Conservation (phyloP, 2,329 filamentous ascomycete species). For the Zasmidium cellare region DNA sequence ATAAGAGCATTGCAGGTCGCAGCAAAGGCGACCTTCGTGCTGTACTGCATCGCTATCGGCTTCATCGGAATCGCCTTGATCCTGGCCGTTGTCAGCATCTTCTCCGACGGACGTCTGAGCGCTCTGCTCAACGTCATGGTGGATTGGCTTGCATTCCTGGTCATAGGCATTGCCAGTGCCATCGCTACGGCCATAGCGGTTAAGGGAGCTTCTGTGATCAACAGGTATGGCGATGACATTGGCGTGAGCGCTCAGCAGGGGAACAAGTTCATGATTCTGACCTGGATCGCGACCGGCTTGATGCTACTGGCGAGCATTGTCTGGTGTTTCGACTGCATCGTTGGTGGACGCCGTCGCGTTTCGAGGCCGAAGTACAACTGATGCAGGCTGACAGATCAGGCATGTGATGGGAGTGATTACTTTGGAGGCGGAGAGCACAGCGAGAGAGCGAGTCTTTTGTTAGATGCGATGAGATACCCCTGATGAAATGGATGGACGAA, state of each 20-base stretch:
- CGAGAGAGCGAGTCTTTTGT: too few species aligned
- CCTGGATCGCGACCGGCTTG: conserved; percentile 56
- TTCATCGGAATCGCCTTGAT: conserved; percentile 54
- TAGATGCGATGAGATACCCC: neutral
- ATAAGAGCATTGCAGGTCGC: conserved; percentile 53
- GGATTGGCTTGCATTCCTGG: conserved; percentile 53
- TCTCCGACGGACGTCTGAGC: conserved; percentile 47
- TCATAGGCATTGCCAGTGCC: conserved; percentile 71
- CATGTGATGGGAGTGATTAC: too few species aligned
- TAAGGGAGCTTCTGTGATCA: conserved; percentile 55
- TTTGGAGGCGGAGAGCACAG: too few species aligned
- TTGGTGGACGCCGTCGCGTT: conserved; percentile 8
- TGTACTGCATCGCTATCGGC: conserved; percentile 60
- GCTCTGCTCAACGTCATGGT: conserved; percentile 53
- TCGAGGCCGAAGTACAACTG: conserved; percentile 8
- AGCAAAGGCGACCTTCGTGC: conserved; percentile 55
- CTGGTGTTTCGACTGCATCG: conserved; percentile 29
- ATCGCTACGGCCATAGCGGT: conserved; percentile 65
- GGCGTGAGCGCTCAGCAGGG: conserved; percentile 54
- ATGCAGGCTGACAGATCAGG: neutral
- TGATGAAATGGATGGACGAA: neutral
- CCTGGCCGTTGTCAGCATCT: conserved; percentile 45
- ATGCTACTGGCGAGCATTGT: conserved; percentile 29
- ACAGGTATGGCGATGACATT: conserved; percentile 52
- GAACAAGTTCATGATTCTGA: conserved; percentile 57